A percentile compares a stretch with the other conserved stretches of the same genome.
Evolutionary conservation across 2,329 filamentous ascomycete genomes (phyloP).

Genomic region (Hymenoscyphus salicellus): DNA sequence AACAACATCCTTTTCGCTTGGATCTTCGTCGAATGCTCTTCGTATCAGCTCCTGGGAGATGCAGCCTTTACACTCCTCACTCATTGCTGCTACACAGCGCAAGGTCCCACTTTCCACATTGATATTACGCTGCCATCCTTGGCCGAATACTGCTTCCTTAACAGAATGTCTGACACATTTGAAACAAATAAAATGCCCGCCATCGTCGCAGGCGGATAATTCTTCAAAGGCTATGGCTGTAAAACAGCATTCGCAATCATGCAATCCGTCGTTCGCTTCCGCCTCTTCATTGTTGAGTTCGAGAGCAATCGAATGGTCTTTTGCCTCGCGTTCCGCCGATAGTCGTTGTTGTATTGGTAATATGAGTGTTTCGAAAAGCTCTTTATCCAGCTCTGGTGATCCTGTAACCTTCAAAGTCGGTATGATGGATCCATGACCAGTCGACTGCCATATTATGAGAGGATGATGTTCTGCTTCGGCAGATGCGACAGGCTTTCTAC

Average conservation of each 20-base stretch:
- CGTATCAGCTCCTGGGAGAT: slow-evolving; percentile 68
- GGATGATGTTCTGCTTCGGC: slow-evolving; percentile 58
- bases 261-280: slow-evolving; percentile 52
- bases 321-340: slow-evolving; percentile 44
- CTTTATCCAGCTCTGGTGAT: slow-evolving; percentile 60
- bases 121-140: slow-evolving; percentile 83
- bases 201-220: slow-evolving; percentile 65
- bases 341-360: slow-evolving; percentile 49
- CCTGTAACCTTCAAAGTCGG: slow-evolving; percentile 66
- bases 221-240: slow-evolving; percentile 68
- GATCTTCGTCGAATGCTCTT: slow-evolving; percentile 67
- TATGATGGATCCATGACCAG: slow-evolving; percentile 52
- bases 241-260: slow-evolving; percentile 80
- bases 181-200: slow-evolving; percentile 74
- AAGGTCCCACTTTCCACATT: slow-evolving; percentile 70
- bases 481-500: slow-evolving; percentile 55
- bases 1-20: slow-evolving; percentile 68
- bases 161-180: slow-evolving; percentile 78
- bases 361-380: slow-evolving; percentile 58
- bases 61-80: slow-evolving; percentile 68
- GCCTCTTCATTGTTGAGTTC: slow-evolving; percentile 58
- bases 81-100: slow-evolving; percentile 75
- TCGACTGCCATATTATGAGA: slow-evolving; percentile 59
- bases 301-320: slow-evolving; percentile 52
- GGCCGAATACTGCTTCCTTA: slow-evolving; percentile 86